Conservation (phyloP, 2,329 filamentous ascomycete species). For the Microdochium trichocladiopsis region DNA sequence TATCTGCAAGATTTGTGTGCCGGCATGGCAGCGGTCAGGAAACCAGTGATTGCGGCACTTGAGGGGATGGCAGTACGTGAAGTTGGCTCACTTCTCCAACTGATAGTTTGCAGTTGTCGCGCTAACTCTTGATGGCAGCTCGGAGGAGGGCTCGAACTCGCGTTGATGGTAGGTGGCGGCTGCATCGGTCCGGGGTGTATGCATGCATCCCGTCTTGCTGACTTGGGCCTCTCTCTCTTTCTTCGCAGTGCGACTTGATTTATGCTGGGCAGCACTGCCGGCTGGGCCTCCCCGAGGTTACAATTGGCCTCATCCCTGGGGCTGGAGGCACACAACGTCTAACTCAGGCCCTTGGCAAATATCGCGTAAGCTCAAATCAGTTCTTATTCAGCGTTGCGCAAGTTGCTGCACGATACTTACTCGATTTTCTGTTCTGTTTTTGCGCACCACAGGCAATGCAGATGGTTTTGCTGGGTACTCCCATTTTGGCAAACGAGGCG, state of each 20-base stretch:
- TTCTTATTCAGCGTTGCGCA: not conserved
- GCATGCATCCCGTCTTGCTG: not conserved
- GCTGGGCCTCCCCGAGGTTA: constrained; percentile 23
- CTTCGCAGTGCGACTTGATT: constrained; percentile 27
- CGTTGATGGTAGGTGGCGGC: constrained; percentile 28
- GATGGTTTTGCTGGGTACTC: constrained; percentile 12
- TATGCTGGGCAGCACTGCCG: constrained; percentile 14
- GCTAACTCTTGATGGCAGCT: constrained; percentile 22
- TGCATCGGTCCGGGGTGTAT: not conserved
- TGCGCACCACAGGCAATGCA: constrained; percentile 10
- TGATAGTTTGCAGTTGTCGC: constrained; percentile 1
- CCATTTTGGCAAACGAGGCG: constrained; percentile 10
- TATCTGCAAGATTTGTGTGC: constrained; percentile 33
- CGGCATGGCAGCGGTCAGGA: constrained; percentile 27
- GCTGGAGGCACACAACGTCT: constrained; percentile 17
- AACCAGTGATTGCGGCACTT: constrained; percentile 41
- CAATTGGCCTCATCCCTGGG: constrained; percentile 21
- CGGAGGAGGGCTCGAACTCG: constrained; percentile 43
- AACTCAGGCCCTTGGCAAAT: not conserved
- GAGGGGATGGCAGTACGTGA: constrained; percentile 40
- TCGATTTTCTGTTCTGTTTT: not conserved
- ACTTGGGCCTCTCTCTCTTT: constrained; percentile 1
- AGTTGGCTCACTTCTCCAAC: not conserved
- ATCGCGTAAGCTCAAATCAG: constrained; percentile 1
- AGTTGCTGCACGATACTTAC: not conserved